A percentile compares a stretch with the other conserved stretches of the same genome.
phyloP scores from a whole-genome alignment of 129 eudicot species.

The Lonicera japonica region DNA sequence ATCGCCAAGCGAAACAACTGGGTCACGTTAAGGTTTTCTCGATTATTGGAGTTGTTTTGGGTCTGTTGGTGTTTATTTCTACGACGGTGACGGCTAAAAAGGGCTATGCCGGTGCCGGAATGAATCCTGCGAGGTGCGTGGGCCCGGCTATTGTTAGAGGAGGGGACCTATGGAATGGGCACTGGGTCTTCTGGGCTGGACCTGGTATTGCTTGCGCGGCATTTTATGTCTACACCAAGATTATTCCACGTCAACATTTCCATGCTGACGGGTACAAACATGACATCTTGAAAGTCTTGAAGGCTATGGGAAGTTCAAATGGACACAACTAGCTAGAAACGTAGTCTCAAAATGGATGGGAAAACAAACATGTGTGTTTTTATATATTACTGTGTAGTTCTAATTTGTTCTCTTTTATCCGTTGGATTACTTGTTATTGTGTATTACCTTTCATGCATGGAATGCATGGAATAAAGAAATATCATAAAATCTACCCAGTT shows the following conservation, averaged over 20 bases:
- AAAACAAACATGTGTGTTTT: neutral
- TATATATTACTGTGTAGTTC: neutral
- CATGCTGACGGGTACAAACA: conserved; percentile 33
- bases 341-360: neutral
- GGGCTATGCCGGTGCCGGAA: conserved; percentile 73
- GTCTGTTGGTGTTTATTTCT: conserved; percentile 52
- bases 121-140: conserved; percentile 80
- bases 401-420: neutral
- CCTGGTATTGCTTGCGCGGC: conserved; percentile 53
- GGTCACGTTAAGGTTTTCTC: conserved; percentile 35
- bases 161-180: conserved; percentile 70
- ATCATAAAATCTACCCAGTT: too few relatives aligned
- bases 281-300: conserved; percentile 43
- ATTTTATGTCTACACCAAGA: conserved; percentile 58
- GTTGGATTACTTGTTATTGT: too few relatives aligned
- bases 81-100: conserved; percentile 42
- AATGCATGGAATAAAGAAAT: too few relatives aligned
- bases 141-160: conserved; percentile 78
- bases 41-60: conserved; percentile 50
- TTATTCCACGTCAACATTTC: conserved; percentile 52
- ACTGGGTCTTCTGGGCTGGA: conserved; percentile 88
- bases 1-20: conserved; percentile 45
- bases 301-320: conserved; percentile 17
- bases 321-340: neutral
- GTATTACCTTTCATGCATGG: too few relatives aligned